Evolutionary conservation across 2,329 filamentous ascomycete genomes (phyloP), one percentile per base, ranked within the genome.

Genomic region (Xylariaceae sp.): DNA sequence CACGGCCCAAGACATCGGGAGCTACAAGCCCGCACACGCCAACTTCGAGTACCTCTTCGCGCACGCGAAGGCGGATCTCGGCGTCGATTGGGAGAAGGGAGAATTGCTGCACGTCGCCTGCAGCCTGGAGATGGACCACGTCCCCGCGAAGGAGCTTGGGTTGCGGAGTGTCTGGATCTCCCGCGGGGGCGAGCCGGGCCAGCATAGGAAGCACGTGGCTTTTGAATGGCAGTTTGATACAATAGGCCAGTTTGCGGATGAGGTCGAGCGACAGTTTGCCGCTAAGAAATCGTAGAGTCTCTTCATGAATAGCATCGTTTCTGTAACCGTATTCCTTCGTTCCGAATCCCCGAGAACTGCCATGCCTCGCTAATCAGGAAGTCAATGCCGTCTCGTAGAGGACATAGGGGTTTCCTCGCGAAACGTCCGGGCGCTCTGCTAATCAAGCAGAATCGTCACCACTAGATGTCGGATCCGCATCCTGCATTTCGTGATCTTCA

Each of bases 1-100:
- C 68, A 89, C 86, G 2, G 87, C 87, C 1, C 75, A 90, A 69
- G 80, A 87, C 42, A 81, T 90, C 49, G 86, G 87, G 1, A 77
- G 74, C 6, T 91, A 90, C 68, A 91, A 91, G 72, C 88, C 88
- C 0, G 72, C 80, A 56, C 66, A 70, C 36, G 67, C 67, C 26
- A 89, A 89, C 63, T 91, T 91, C 60, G 74, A 80, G 52, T 86
- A 86, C 64, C 72, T 90, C 69, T 71, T 89, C 13, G 66, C 68
- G 13, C 73, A 77, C 32, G 77, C 80, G 16, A 57, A 78, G 62
- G 61, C 68, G 2, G 76, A 81, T 5, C 78, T 86, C 48, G 83
- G 79, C 0, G 66, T 88, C 0, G 63, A 68, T 4, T 61, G 60
- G 57, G 74, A 77, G 29, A 76, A 76, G 56, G 72, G 72, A 0